Percentiles rank a stretch among this genome's conserved stretches.
These are phyloP conservation scores for Petunia hybrid DNA, from an alignment of 305 asterid genomes.

Conservation along the genomic window DNA sequence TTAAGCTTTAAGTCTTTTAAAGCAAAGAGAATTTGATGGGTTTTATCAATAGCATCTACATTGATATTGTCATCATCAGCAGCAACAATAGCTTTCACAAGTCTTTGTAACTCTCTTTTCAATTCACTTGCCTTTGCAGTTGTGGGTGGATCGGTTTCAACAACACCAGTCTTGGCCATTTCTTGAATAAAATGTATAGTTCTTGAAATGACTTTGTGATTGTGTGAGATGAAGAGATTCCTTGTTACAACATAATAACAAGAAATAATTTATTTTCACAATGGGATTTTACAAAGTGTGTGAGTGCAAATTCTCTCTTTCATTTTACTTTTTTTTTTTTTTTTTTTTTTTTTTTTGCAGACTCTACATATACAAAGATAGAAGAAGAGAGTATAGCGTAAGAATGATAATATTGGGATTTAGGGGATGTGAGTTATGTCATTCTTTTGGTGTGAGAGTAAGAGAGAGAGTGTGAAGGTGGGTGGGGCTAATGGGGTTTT, in stretches of 20 bases:
- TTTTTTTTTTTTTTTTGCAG: background rate
- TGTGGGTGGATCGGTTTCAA: slow-evolving; percentile 23
- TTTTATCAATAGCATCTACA: slow-evolving; percentile 67
- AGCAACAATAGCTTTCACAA: slow-evolving; percentile 62
- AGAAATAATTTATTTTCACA: background rate
- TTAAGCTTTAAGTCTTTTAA: slow-evolving; percentile 67
- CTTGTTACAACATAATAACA: background rate
- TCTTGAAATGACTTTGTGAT: background rate
- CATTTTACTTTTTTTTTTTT: background rate
- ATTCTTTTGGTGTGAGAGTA: background rate
- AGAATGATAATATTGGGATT: slow-evolving; percentile 30
- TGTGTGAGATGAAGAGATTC: background rate
- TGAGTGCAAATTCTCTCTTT: slow-evolving; percentile 13
- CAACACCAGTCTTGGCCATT: slow-evolving; percentile 26
- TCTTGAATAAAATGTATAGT: background rate
- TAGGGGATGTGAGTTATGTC: slow-evolving; percentile 18
- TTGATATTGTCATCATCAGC: slow-evolving; percentile 71
- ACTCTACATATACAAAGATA: background rate
- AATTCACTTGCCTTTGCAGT: slow-evolving; percentile 58
- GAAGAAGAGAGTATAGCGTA: slow-evolving; percentile 40
- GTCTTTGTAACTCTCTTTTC: slow-evolving; percentile 70
- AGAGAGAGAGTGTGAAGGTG: slow-evolving; percentile 18
- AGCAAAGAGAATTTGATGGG: slow-evolving; percentile 54
- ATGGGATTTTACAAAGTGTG: background rate
- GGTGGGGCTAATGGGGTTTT: slow-evolving; percentile 37